Evolutionary conservation across 148 eudicot genomes (phyloP).

Genomic region (Gaultheria prostrata): DNA sequence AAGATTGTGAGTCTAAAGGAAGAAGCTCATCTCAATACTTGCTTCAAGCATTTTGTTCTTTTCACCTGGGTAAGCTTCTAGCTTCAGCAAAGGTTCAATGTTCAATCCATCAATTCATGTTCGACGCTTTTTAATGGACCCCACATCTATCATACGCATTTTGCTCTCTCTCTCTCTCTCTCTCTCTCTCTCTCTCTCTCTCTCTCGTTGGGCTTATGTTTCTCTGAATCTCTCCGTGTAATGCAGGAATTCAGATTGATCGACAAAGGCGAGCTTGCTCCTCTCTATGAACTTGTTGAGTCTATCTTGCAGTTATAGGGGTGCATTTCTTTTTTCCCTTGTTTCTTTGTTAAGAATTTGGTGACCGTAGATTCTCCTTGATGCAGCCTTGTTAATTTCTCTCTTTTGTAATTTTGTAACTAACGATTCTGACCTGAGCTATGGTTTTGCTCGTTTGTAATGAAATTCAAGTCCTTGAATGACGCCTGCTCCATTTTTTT

Average conservation of each 20-base stretch:
- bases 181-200: too few relatives aligned
- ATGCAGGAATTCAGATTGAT: slow-evolving; percentile 66
- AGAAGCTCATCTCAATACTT: slow-evolving; percentile 48
- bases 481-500: neutral
- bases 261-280: slow-evolving; percentile 60
- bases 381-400: neutral
- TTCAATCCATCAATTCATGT: neutral
- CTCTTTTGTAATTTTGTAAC: neutral
- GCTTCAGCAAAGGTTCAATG: neutral
- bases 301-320: slow-evolving; percentile 29
- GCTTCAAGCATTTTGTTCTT: slow-evolving; percentile 49
- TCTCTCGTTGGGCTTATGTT: neutral
- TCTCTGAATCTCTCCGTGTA: neutral
- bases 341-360: neutral
- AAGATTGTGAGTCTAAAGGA: slow-evolving; percentile 39
- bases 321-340: neutral
- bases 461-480: neutral
- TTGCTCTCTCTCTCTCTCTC: too few relatives aligned
- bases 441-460: neutral
- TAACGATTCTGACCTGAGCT: neutral
- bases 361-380: neutral
- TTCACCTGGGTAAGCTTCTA: slow-evolving; percentile 40
- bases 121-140: neutral
- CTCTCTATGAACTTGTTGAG: slow-evolving; percentile 54
- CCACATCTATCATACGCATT: too few relatives aligned